Evolutionary conservation across 495 filamentous ascomycete genomes (phyloP).

Genomic region (Annulohypoxylon maeteangense): DNA sequence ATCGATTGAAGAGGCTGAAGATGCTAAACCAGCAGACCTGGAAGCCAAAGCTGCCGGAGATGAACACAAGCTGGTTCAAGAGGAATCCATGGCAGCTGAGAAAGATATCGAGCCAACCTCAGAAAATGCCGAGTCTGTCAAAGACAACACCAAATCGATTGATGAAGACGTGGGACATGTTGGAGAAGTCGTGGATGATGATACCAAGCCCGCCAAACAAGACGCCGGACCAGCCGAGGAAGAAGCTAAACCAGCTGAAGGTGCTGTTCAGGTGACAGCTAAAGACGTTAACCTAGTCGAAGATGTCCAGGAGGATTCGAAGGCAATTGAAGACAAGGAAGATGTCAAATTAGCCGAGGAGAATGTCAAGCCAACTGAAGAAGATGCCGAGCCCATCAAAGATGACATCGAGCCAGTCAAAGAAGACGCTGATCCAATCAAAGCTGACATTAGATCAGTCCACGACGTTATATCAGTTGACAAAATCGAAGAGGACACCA

Average conservation of each 20-base stretch:
- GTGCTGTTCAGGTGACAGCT: background rate
- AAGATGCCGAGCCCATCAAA: too few relatives aligned
- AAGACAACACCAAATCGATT: background rate
- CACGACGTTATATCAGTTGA: background rate
- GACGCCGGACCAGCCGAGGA: background rate
- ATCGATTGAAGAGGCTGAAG: background rate
- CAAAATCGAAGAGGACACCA: background rate
- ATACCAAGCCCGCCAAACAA: background rate
- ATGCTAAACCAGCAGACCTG: background rate
- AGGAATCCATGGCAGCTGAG: background rate
- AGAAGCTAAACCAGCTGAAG: background rate
- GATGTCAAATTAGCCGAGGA: slow-evolving; percentile 17
- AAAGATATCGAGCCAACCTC: background rate
- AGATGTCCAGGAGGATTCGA: background rate
- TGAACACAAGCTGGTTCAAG: background rate
- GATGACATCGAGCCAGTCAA: too few relatives aligned
- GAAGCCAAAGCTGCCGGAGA: background rate
- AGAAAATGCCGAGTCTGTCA: background rate
- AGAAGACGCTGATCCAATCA: too few relatives aligned
- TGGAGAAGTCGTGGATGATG: background rate
- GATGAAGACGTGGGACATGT: background rate
- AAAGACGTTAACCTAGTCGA: background rate
- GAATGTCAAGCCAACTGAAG: too few relatives aligned
- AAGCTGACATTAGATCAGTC: too few relatives aligned
- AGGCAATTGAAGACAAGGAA: background rate